Evolutionary conservation across 164 flowering plant genomes (phyloP).

Genomic region (Macadamia tetraphylla): DNA sequence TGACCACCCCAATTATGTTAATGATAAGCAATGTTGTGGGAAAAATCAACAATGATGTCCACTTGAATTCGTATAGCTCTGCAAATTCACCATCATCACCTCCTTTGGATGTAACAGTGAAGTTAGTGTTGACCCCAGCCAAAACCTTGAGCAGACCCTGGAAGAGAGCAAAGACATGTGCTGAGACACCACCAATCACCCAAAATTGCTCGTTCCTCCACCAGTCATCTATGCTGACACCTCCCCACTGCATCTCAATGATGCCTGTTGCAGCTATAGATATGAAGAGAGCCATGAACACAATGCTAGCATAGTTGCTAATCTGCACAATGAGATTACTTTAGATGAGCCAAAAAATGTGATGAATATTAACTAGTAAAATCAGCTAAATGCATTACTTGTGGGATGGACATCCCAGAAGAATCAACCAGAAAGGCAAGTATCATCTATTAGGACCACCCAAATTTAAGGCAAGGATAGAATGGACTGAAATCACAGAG

Average conservation of each 20-base stretch:
- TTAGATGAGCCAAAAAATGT: not conserved
- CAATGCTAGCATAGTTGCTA: conserved; percentile 72
- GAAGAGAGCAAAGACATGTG: conserved; percentile 70
- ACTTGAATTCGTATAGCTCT: conserved; percentile 68
- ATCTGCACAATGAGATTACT: conserved; percentile 37
- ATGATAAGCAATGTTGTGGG: conserved; percentile 59
- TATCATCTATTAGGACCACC: not conserved
- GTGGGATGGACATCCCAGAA: too few species aligned
- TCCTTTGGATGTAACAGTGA: conserved; percentile 78
- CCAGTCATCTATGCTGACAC: conserved; percentile 66
- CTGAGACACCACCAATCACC: conserved; percentile 78
- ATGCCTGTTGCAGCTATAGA: conserved; percentile 63
- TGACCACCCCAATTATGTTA: conserved; percentile 63
- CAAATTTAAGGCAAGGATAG: not conserved
- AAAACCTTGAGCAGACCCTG: conserved; percentile 81
- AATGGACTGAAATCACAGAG: not conserved
- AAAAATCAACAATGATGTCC: conserved; percentile 67
- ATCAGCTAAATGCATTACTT: not conserved
- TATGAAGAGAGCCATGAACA: conserved; percentile 66
- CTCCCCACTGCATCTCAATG: conserved; percentile 82
- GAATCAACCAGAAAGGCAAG: too few species aligned
- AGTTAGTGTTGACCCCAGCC: conserved; percentile 70
- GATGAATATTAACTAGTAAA: not conserved
- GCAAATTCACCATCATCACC: conserved; percentile 71
- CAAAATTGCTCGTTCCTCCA: conserved; percentile 92